Conservation (phyloP, 768 basidiomycete genomes). For the Boletus huronensis region DNA sequence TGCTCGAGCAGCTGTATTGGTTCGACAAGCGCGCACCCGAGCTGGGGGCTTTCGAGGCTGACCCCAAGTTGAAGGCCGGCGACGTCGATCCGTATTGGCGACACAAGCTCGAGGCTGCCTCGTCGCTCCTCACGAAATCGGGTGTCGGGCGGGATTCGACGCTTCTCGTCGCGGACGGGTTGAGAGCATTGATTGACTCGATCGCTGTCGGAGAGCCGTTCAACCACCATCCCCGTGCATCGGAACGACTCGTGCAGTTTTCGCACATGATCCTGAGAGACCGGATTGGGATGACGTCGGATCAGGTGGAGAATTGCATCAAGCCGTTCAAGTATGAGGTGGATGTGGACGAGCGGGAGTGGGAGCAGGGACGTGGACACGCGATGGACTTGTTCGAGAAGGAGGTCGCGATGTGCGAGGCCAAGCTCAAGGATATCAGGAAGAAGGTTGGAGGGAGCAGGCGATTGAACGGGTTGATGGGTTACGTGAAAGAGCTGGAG, state of each 20-base stretch:
- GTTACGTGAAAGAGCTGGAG: slow-evolving; percentile 80
- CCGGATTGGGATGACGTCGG: slow-evolving; percentile 89
- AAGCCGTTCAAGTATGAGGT: slow-evolving; percentile 99
- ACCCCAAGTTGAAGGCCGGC: slow-evolving; percentile 65
- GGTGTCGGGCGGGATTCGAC: slow-evolving; percentile 95
- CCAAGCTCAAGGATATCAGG: slow-evolving; percentile 80
- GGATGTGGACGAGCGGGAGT: slow-evolving; percentile 89
- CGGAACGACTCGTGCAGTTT: slow-evolving; percentile 88
- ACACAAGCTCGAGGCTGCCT: slow-evolving; percentile 94
- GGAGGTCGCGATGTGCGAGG: slow-evolving; percentile 82
- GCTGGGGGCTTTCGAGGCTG: slow-evolving; percentile 63
- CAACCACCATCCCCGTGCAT: slow-evolving; percentile 81
- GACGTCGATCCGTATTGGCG: slow-evolving; percentile 90
- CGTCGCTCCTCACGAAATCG: slow-evolving; percentile 90
- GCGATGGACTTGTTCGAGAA: slow-evolving; percentile 79
- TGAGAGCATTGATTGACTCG: slow-evolving; percentile 85
- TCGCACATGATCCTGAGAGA: slow-evolving; percentile 92
- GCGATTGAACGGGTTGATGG: slow-evolving; percentile 69
- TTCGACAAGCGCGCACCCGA: slow-evolving; percentile 82
- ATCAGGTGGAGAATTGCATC: slow-evolving; percentile 99
- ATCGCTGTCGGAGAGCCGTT: slow-evolving; percentile 90
- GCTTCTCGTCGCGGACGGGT: slow-evolving; percentile 88
- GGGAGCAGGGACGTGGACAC: slow-evolving; percentile 78
- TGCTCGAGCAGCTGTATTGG: slow-evolving; percentile 97
- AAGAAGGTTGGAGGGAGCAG: slow-evolving; percentile 86